Evolutionary conservation across 805 yeast species (phyloP).

Genomic region (Pichia gijzeniarum): DNA sequence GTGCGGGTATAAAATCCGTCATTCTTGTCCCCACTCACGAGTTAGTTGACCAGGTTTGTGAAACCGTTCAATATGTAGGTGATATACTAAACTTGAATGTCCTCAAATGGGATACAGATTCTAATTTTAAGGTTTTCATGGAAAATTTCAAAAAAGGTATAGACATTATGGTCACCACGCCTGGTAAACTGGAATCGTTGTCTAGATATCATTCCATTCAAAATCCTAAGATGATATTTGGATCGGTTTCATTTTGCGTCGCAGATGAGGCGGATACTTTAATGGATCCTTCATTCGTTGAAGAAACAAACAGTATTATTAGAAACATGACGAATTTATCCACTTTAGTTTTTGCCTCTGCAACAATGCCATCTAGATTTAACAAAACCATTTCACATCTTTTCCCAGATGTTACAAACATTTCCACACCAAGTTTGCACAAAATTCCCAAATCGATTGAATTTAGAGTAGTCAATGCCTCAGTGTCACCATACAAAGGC

Average conservation of each 20-base stretch:
- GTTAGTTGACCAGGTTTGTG: constrained; percentile 71
- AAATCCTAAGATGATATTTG: constrained; percentile 33
- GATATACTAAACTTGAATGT: constrained; percentile 37
- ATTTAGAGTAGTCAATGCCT: constrained; percentile 70
- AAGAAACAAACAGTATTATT: constrained; percentile 54
- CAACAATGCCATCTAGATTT: constrained; percentile 81
- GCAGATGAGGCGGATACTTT: constrained; percentile 94
- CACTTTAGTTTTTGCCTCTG: constrained; percentile 75
- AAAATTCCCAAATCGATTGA: constrained; percentile 72
- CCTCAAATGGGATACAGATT: constrained; percentile 58
- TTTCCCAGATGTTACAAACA: constrained; percentile 60
- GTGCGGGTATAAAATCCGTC: constrained; percentile 55
- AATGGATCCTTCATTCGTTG: constrained; percentile 73
- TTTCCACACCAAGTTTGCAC: constrained; percentile 79
- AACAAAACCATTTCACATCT: constrained; percentile 50
- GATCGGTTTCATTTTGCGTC: constrained; percentile 52
- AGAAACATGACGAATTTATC: constrained; percentile 42
- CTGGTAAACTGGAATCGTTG: constrained; percentile 52
- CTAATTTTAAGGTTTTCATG: constrained; percentile 47
- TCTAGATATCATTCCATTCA: constrained; percentile 28
- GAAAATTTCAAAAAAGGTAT: constrained; percentile 45
- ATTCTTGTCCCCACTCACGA: constrained; percentile 89
- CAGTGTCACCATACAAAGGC: constrained; percentile 73
- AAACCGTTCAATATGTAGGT: constrained; percentile 32
- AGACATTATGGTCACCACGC: constrained; percentile 82